A percentile compares a stretch with the other conserved stretches of the same genome.
These are phyloP conservation scores for Allium sativum DNA, from an alignment of 106 monocot species.

Conservation along the genomic window DNA sequence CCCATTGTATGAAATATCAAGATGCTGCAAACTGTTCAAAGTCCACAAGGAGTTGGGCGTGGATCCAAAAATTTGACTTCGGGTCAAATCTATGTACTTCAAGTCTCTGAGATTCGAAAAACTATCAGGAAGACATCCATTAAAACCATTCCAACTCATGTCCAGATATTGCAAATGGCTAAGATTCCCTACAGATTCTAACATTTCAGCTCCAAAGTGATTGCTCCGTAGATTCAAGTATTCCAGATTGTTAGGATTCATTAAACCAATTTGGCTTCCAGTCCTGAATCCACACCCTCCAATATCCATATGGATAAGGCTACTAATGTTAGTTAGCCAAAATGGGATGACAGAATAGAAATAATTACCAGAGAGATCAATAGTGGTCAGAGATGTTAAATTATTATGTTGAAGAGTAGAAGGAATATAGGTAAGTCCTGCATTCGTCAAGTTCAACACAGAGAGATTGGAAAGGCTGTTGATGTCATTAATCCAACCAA, in stretches of 20 bases:
- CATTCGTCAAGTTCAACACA: background rate
- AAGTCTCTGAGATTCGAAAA: background rate
- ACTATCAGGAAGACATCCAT: background rate
- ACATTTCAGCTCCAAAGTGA: background rate
- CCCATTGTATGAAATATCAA: conserved; percentile 10
- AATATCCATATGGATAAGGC: background rate
- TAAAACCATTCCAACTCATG: background rate
- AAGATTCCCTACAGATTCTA: background rate
- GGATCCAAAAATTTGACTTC: background rate
- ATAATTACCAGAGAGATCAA: background rate
- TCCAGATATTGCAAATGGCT: background rate
- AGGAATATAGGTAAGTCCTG: background rate
- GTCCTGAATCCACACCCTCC: background rate
- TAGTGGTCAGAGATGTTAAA: background rate
- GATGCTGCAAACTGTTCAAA: conserved; percentile 1
- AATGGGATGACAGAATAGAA: background rate
- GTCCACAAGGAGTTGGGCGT: conserved; percentile 4
- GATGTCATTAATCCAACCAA: background rate
- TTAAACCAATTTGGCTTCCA: background rate
- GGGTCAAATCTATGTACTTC: background rate
- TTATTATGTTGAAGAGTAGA: background rate
- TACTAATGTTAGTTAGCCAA: conserved; percentile 6
- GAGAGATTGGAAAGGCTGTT: background rate
- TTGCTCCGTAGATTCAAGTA: background rate
- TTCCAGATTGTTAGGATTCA: background rate